phyloP scores from a whole-genome alignment of 495 filamentous ascomycete genomes.

The Podospora conica region DNA sequence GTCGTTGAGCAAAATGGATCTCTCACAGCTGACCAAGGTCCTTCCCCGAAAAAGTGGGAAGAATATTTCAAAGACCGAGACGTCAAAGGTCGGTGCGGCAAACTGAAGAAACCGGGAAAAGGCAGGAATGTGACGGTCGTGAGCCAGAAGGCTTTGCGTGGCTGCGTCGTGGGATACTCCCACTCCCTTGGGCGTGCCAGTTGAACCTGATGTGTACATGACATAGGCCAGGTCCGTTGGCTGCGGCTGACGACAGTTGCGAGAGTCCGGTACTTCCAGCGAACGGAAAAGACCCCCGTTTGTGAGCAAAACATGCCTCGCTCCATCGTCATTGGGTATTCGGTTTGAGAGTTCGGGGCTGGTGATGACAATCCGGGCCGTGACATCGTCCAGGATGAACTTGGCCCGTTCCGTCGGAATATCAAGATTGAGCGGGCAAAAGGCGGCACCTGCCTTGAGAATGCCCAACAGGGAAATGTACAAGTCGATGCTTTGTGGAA shows the following conservation, averaged over 20 bases:
- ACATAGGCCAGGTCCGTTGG: slow-evolving; percentile 65
- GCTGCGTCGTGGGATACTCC: slow-evolving; percentile 68
- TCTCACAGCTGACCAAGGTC: slow-evolving; percentile 63
- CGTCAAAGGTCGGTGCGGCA: slow-evolving; percentile 80
- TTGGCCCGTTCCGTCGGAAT: slow-evolving; percentile 63
- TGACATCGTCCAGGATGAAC: slow-evolving; percentile 67
- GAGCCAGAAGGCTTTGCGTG: slow-evolving; percentile 69
- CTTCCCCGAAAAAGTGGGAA: slow-evolving; percentile 66
- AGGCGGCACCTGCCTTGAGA: slow-evolving; percentile 70
- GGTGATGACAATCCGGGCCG: slow-evolving; percentile 51
- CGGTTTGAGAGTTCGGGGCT: slow-evolving; percentile 30
- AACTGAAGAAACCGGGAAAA: slow-evolving; percentile 81
- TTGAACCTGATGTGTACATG: slow-evolving; percentile 88
- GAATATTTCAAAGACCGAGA: slow-evolving; percentile 85
- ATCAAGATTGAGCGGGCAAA: slow-evolving; percentile 71
- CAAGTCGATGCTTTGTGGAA: slow-evolving; percentile 63
- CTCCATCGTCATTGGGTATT: slow-evolving; percentile 20
- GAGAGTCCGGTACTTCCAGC: background rate
- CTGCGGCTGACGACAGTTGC: slow-evolving; percentile 9
- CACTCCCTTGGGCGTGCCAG: slow-evolving; percentile 85
- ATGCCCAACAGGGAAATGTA: slow-evolving; percentile 68
- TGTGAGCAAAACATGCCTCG: slow-evolving; percentile 21
- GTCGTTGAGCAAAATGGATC: slow-evolving; percentile 60
- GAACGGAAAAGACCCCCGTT: slow-evolving; percentile 1
- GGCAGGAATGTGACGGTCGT: slow-evolving; percentile 63